Evolutionary conservation across 495 filamentous ascomycete species (phyloP).

Genomic region (Viridothelium virens): DNA sequence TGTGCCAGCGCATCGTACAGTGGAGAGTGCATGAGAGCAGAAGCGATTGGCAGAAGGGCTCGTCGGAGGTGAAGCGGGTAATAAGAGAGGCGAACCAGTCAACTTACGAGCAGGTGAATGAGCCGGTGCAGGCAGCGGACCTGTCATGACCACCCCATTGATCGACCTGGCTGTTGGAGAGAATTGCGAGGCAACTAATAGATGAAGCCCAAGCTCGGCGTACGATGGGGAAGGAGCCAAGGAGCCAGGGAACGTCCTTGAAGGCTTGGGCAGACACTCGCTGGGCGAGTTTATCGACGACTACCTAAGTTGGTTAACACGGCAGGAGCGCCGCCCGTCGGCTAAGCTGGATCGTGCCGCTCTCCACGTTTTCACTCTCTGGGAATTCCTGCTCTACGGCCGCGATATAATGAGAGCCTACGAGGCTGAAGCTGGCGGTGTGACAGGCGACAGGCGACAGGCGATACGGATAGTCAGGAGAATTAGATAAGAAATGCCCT

Average conservation of each 20-base stretch:
- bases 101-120: conserved; percentile 35
- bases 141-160: conserved; percentile 1
- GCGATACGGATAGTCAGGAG: neutral
- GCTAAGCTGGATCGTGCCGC: neutral
- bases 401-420: neutral
- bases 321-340: neutral
- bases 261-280: neutral
- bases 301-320: too few species aligned
- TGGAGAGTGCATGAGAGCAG: conserved; percentile 44
- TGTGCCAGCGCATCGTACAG: conserved; percentile 36
- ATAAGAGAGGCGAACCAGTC: conserved; percentile 18
- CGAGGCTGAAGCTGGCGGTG: neutral
- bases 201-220: neutral
- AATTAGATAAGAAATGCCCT: too few species aligned
- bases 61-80: conserved; percentile 34
- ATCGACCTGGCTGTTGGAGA: neutral
- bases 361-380: neutral
- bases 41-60: conserved; percentile 41
- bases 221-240: neutral
- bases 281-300: neutral
- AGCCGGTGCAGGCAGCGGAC: conserved; percentile 32
- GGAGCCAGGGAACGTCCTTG: neutral
- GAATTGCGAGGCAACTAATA: neutral
- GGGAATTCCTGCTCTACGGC: too few species aligned
- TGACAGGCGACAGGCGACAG: neutral